Conservation (phyloP, 352 stramenopile genomes). For the Peronospora tabacina region DNA sequence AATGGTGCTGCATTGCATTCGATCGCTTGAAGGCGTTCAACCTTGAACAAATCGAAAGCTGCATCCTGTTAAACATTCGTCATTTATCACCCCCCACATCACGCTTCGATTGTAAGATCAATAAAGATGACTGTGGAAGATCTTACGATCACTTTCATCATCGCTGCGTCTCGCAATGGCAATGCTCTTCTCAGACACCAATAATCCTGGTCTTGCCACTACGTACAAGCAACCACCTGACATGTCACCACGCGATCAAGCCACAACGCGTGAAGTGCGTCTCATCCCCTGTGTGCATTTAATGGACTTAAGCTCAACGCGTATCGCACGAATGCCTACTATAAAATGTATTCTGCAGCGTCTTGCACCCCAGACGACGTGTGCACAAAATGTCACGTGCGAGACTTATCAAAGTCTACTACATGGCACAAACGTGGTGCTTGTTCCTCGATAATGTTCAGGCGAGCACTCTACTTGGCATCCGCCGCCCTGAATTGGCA, state of each 20-base stretch:
- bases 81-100: background rate
- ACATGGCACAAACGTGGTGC: background rate
- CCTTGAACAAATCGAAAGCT: background rate
- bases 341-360: conserved; percentile 15
- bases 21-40: background rate
- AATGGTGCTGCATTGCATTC: background rate
- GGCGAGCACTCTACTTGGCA: background rate
- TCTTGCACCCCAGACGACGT: background rate
- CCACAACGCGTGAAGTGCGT: background rate
- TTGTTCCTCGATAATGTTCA: background rate
- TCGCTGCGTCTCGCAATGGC: background rate
- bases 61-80: background rate
- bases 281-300: background rate
- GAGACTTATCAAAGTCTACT: background rate
- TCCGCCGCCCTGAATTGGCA: background rate
- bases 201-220: background rate
- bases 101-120: background rate
- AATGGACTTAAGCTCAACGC: conserved; percentile 12
- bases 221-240: background rate
- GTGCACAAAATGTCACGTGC: background rate
- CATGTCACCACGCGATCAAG: background rate
- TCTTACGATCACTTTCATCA: background rate
- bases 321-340: conserved; percentile 11
- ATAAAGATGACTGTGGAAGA: background rate
- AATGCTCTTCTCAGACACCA: background rate